Conservation (phyloP, 257 asterid genomes). For the Thymus mandschuricus region DNA sequence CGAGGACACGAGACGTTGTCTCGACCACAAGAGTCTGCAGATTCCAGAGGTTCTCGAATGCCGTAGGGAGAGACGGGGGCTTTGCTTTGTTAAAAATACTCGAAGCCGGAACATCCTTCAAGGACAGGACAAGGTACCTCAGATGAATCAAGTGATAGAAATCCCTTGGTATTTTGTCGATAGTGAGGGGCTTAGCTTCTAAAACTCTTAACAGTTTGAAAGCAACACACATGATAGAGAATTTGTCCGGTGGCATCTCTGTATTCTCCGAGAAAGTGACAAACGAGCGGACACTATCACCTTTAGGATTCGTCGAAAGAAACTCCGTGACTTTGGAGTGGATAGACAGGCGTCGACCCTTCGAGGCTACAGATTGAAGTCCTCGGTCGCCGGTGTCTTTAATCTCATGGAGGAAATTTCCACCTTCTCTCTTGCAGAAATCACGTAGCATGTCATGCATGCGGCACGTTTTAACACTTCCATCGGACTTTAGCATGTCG, state of each 20-base stretch:
- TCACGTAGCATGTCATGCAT: too few relatives aligned
- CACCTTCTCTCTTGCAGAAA: background rate
- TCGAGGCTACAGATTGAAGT: background rate
- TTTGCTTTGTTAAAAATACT: background rate
- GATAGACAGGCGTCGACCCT: background rate
- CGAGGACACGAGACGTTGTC: background rate
- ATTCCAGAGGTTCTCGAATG: too few relatives aligned
- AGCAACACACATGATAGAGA: background rate
- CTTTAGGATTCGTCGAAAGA: background rate
- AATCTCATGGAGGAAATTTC: background rate
- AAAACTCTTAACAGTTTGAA: background rate
- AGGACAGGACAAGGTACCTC: background rate
- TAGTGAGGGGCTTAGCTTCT: too few relatives aligned
- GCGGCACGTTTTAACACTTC: too few relatives aligned
- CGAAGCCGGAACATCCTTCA: background rate
- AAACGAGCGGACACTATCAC: background rate
- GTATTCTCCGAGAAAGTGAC: background rate
- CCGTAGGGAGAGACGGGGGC: background rate
- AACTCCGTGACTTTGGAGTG: background rate
- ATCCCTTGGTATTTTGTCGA: too few relatives aligned
- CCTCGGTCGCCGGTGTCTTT: background rate
- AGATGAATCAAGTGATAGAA: too few relatives aligned
- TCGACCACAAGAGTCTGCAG: background rate
- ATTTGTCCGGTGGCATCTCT: background rate
- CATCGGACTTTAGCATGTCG: too few relatives aligned